These are phyloP conservation scores for Flammula alnicola DNA, from an alignment of 1,284 basidiomycete species.

Conservation along the genomic window DNA sequence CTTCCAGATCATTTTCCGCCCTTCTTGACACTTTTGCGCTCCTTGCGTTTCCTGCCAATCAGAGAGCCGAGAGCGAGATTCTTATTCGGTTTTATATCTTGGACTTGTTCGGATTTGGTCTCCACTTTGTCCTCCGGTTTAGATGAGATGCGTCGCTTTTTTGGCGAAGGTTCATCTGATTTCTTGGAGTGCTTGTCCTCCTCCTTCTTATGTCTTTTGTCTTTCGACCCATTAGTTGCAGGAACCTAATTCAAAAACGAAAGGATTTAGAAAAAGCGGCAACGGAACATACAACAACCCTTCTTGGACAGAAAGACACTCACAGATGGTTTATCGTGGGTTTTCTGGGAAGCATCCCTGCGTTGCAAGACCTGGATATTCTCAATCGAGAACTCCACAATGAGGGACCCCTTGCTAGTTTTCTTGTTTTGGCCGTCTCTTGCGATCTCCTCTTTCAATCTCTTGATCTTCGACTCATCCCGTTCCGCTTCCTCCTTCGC, in stretches of 20 bases:
- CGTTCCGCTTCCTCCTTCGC: constrained; percentile 46
- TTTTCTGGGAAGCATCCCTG: constrained; percentile 52
- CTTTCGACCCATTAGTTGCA: not conserved
- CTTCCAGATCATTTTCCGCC: constrained; percentile 16
- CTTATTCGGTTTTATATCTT: constrained; percentile 31
- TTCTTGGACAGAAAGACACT: constrained; percentile 10
- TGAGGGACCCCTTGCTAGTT: constrained; percentile 62
- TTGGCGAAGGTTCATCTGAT: constrained; percentile 20
- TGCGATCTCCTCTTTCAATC: constrained; percentile 63
- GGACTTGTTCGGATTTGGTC: constrained; percentile 20
- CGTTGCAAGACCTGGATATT: constrained; percentile 87
- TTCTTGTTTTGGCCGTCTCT: constrained; percentile 49
- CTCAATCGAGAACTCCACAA: constrained; percentile 94
- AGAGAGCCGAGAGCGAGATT: constrained; percentile 50
- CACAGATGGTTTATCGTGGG: constrained; percentile 31
- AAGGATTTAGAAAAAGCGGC: not conserved
- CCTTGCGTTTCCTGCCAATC: constrained; percentile 58
- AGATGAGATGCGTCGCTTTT: constrained; percentile 24
- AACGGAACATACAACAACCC: not conserved
- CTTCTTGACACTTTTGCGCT: constrained; percentile 47
- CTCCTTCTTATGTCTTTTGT: constrained; percentile 13
- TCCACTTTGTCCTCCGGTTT: constrained; percentile 17
- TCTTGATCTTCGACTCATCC: constrained; percentile 58
- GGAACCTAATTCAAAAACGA: not conserved
- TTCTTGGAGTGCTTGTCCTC: constrained; percentile 7